Percentiles rank a stretch among this genome's conserved stretches.
These are phyloP conservation scores for Vanilla planifolia DNA, from an alignment of 106 monocot species.

Conservation along the genomic window DNA sequence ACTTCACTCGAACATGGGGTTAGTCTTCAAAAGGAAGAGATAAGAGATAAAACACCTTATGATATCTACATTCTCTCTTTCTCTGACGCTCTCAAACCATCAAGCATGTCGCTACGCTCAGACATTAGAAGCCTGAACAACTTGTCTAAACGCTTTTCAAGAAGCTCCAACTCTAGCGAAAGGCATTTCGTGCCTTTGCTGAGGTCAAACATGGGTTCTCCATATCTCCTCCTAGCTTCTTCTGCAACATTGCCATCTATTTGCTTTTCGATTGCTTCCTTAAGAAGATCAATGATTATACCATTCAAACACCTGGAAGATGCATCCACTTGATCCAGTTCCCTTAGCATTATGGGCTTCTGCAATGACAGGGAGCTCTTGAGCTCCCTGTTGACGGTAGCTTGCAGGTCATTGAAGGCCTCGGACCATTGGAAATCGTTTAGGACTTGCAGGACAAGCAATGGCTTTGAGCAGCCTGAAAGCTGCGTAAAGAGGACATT, in stretches of 20 bases:
- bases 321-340: slow-evolving; percentile 31
- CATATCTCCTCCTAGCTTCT: not conserved
- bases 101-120: slow-evolving; percentile 70
- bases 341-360: slow-evolving; percentile 24
- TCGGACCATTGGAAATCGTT: slow-evolving; percentile 54
- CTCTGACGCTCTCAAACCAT: slow-evolving; percentile 39
- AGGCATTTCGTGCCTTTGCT: slow-evolving; percentile 17
- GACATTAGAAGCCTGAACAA: slow-evolving; percentile 63
- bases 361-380: slow-evolving; percentile 2
- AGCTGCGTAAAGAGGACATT: slow-evolving; percentile 37
- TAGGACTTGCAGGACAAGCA: slow-evolving; percentile 42
- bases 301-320: slow-evolving; percentile 9
- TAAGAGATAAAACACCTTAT: not conserved
- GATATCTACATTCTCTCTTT: not conserved
- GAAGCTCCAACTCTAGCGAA: slow-evolving; percentile 33
- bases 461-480: slow-evolving; percentile 25
- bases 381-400: slow-evolving; percentile 26
- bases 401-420: slow-evolving; percentile 52
- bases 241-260: not conserved
- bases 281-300: not conserved
- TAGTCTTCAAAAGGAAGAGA: no score
- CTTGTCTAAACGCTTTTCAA: slow-evolving; percentile 46
- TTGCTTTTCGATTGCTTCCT: not conserved
- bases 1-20: no score
- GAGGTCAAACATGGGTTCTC: slow-evolving; percentile 18